A percentile compares a stretch with the other conserved stretches of the same genome.
phyloP scores from a whole-genome alignment of 768 basidiomycete genomes.

The Suillus plorans region DNA sequence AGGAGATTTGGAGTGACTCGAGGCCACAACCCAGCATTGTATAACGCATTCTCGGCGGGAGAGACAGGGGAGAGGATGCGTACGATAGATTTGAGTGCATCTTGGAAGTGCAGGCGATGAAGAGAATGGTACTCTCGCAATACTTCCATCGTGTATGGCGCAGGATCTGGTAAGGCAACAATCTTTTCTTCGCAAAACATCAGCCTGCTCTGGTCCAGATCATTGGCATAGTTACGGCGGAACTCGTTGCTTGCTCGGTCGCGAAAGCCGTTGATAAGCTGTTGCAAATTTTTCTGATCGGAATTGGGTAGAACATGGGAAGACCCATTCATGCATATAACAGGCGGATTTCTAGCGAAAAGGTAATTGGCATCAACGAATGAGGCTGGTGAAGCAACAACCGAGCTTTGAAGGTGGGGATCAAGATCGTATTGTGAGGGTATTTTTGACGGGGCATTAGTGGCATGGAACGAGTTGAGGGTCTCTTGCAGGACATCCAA shows the following conservation, averaged over 20 bases:
- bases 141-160: neutral
- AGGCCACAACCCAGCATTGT: conserved; percentile 31
- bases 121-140: neutral
- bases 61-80: neutral
- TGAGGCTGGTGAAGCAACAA: neutral
- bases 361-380: neutral
- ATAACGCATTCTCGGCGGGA: conserved; percentile 1
- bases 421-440: neutral
- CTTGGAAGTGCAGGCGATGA: neutral
- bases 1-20: conserved; percentile 27
- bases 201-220: conserved; percentile 6
- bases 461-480: neutral
- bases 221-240: conserved; percentile 14
- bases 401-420: neutral
- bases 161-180: neutral
- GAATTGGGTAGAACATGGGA: neutral
- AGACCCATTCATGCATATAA: neutral
- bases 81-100: neutral
- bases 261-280: conserved; percentile 8
- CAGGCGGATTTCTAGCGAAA: conserved; percentile 10
- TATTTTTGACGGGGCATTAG: neutral
- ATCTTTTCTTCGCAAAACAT: neutral
- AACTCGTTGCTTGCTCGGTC: conserved; percentile 7
- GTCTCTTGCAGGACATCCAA: neutral
- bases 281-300: neutral